These are phyloP conservation scores for Aspergillus affinis DNA, from an alignment of 495 filamentous ascomycete species.

Conservation along the genomic window DNA sequence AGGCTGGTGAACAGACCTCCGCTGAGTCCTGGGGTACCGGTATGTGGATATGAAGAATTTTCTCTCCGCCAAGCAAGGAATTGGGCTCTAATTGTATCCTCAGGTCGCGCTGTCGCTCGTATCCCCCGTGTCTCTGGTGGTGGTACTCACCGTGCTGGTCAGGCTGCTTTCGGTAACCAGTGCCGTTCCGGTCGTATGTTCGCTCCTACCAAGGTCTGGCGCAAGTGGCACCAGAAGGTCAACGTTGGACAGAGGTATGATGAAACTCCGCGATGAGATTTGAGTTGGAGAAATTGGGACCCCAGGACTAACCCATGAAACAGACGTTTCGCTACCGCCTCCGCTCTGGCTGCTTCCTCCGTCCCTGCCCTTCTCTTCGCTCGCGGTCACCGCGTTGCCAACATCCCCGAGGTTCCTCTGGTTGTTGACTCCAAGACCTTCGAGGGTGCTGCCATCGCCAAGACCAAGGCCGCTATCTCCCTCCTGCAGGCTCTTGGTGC, in stretches of 20 bases:
- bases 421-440: constrained; percentile 90
- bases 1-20: constrained; percentile 99
- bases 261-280: not conserved
- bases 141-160: constrained; percentile 99
- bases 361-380: constrained; percentile 91
- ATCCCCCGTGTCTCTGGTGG: constrained; percentile 99
- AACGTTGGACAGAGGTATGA: constrained; percentile 92
- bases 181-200: constrained; percentile 99
- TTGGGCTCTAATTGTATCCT: constrained; percentile 24
- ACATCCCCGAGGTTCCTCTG: constrained; percentile 93
- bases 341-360: constrained; percentile 93
- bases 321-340: constrained; percentile 95
- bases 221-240: constrained; percentile 99
- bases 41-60: constrained; percentile 54
- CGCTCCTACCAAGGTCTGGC: constrained; percentile 99
- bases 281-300: not conserved
- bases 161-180: constrained; percentile 99
- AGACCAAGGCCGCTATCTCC: constrained; percentile 83
- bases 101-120: constrained; percentile 99
- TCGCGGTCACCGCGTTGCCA: constrained; percentile 91
- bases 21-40: constrained; percentile 99
- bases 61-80: constrained; percentile 3
- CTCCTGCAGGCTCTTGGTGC: constrained; percentile 90
- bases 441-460: constrained; percentile 69
- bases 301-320: not conserved